Conservation (phyloP, 169 alveolate species). For the Ichthyophthirius multifiliis region DNA sequence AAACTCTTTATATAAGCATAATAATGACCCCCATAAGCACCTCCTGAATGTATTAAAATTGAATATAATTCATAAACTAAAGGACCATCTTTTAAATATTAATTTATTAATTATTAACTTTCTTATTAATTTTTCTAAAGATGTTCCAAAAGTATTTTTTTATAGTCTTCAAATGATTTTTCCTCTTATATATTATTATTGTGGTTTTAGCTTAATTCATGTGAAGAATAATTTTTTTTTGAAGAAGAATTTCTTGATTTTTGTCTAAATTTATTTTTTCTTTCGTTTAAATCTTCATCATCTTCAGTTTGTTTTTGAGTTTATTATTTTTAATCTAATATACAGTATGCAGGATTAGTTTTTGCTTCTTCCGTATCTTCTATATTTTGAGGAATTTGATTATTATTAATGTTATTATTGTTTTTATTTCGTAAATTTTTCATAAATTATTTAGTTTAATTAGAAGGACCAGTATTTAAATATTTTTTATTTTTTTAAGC, state of each 20-base stretch:
- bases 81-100: conserved; percentile 54
- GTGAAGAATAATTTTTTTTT: not conserved
- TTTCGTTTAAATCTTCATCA: no score
- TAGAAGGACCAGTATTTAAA: not conserved
- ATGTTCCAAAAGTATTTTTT: conserved; percentile 11
- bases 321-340: no score
- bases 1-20: conserved; percentile 70
- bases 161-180: not conserved
- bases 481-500: not conserved
- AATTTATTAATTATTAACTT: conserved; percentile 14
- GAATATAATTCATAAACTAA: conserved; percentile 72
- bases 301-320: not conserved
- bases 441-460: not conserved
- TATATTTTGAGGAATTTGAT: no score
- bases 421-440: conserved; percentile 2
- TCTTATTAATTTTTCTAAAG: not conserved
- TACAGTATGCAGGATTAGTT: no score
- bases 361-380: no score
- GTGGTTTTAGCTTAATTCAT: not conserved
- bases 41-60: conserved; percentile 82
- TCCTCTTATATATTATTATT: not conserved
- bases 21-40: conserved; percentile 87
- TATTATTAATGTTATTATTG: no score
- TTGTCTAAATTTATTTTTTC: not conserved
- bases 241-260: not conserved